Base-by-base conservation (phyloP, 2,329 filamentous ascomycete species). In the Cadophora gregata region DNA sequence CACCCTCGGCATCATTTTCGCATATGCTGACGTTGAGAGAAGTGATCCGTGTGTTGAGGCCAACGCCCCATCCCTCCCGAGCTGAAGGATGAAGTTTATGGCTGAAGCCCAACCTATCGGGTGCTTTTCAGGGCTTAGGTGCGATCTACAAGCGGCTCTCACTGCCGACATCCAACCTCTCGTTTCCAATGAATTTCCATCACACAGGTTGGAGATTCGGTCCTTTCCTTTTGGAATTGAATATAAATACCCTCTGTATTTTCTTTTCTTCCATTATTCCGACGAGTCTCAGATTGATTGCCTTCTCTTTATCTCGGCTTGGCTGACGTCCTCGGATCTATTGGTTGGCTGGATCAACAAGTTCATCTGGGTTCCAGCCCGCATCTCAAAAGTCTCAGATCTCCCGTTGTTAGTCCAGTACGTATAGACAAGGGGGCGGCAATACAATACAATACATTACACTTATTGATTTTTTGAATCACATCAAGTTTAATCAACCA, bases 111-210 rank as follows among this genome's bases (percentile, higher is more conserved):
- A 33, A 29, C 58, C 58, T 60, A 60, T 48, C 33, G 21, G 21
- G 24, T 45, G 27, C 36, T 60, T 12, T 12, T 21, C 8, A 38
- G 31, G 7, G 8, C 12, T 24, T 4, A 9, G n/a, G 21, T 8
- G 6, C 6, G 53, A 56, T 56, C 53, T 56, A n/a, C 31, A 14
- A 58, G 55, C 55, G 42, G 58, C 58, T 48, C 38, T 48, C 25
- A 60, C 24, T 60, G 42, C 58, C 58, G 58, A 24, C 25, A 36
- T 53, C n/a, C 16, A 7, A 42, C 55, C 55, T 58, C n/a, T 58
- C 31, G 31, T 25, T 25, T 36, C 29, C 51, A 19, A 56, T 38
- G 38, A 42, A 42, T 42, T 19, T 16, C 51, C 36, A 16, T 12
- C 29, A 56, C n/a, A 31, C 47, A 25, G 29, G n/a, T 53, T 24